Percentiles rank a stretch among this genome's conserved stretches.
Conservation (phyloP, 2,329 filamentous ascomycete genomes). For the Dryadomyces sulphureus region DNA sequence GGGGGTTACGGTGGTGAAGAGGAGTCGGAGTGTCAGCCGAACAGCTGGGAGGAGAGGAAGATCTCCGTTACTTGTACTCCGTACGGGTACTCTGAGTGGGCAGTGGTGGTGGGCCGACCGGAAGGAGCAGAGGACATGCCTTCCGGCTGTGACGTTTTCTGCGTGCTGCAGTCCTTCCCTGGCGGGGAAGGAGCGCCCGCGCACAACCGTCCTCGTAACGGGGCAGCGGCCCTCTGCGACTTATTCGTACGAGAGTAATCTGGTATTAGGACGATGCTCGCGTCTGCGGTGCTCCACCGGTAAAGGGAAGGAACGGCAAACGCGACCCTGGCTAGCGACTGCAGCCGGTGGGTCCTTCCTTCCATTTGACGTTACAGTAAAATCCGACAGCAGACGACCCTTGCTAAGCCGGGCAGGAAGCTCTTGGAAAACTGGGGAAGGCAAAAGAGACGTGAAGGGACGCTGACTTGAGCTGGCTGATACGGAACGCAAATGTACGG, state of each 20-base stretch:
- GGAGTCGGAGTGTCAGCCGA: not conserved
- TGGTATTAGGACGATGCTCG: not conserved
- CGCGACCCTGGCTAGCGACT: not conserved
- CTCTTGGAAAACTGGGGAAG: constrained; percentile 6
- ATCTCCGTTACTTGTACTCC: not conserved
- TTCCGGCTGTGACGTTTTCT: not conserved
- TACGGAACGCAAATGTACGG: not conserved
- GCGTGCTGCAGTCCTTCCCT: not conserved
- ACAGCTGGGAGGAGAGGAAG: not conserved
- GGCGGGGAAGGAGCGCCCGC: not conserved
- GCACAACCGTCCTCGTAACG: not conserved
- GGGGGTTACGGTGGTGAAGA: too few relatives aligned
- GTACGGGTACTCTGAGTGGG: not conserved
- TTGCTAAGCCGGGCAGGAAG: not conserved
- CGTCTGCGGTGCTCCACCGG: not conserved
- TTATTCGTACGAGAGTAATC: too few relatives aligned
- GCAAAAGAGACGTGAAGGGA: not conserved
- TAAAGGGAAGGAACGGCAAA: not conserved
- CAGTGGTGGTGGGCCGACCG: not conserved
- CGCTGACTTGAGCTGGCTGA: too few relatives aligned
- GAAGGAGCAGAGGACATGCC: not conserved
- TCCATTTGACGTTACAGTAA: constrained; percentile 3
- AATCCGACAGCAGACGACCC: not conserved
- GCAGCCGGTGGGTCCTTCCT: not conserved
- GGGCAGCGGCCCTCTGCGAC: not conserved